Base-by-base conservation (phyloP, 164 flowering plant species). In the Stephania cephalantha region DNA sequence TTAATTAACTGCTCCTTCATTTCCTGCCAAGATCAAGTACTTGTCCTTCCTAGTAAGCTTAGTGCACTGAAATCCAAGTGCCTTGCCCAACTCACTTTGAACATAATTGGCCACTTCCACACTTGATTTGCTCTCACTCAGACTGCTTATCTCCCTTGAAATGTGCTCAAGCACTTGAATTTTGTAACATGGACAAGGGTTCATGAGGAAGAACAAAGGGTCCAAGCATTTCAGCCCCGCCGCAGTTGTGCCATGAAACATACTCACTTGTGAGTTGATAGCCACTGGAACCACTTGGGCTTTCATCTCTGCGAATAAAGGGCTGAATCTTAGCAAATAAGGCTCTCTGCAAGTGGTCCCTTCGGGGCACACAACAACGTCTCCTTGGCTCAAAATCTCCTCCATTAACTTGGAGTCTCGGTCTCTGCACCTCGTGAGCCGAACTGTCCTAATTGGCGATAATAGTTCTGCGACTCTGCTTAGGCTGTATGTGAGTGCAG, bases 281-380 rank as follows among this genome's bases (percentile, higher is more conserved):
- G 86, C 87, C 65, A 83, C 84, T 5, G 85, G 85, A 8, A 83
- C 82, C 8, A 82, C 76, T 22, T 79, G 79, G 6, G 70, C 75
- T 9, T 74, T 73, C 76, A 85, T 64, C 78, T 85, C 84, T 0
- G 83, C 81, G 75, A 85, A 85, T 13, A 85, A 65, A 8, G 85
- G 78, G 64, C 84, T 81, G 74, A 83, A 85, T 74, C 87, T 80
- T 46, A 83, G 69, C 30, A 85, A 35, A 67, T 66, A 85, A 3
- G 85, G 82, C 55, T 83, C 86, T 53, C 87, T 76, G 46, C 87
- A 85, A 25, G 87, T 85, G 35, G 85, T 85, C 15, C 83, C 87
- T 53, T 83, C 85, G 2, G 86, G 83, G 73, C 87, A 83, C 18
- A 85, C 79, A 18, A 82, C 76, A 9, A 84, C 79, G 61, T 82